phyloP scores from a whole-genome alignment of 108 stramenopile genomes.

The Pseudonitzschia pungens region DNA sequence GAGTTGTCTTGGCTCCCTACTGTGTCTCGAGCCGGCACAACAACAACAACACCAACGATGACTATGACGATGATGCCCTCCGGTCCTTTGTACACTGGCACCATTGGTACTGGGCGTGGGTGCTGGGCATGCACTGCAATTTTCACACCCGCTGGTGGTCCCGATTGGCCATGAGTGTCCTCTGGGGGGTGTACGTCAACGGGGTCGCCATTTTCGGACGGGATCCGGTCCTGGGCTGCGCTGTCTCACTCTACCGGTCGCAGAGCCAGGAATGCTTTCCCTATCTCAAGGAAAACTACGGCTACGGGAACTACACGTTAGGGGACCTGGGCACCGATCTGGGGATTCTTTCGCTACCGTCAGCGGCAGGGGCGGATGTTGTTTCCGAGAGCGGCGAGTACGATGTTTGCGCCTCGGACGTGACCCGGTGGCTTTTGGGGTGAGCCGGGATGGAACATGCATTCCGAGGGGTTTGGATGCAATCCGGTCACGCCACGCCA shows the following conservation, averaged over 20 bases:
- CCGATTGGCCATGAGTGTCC: conserved; percentile 45
- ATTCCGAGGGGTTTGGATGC: background rate
- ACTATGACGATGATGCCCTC: conserved; percentile 5
- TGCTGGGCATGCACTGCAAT: conserved; percentile 63
- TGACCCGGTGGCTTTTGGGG: conserved; percentile 1
- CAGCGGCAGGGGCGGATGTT: no score
- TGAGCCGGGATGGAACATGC: background rate
- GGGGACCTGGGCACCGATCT: background rate
- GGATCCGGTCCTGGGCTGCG: conserved; percentile 74
- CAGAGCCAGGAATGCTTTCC: conserved; percentile 30
- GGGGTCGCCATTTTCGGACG: conserved; percentile 72
- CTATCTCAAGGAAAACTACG: background rate
- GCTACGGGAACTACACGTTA: background rate
- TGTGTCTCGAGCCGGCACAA: background rate
- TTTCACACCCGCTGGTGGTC: conserved; percentile 47
- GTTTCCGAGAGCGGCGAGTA: background rate
- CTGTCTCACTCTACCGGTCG: conserved; percentile 37
- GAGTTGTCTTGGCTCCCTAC: conserved; percentile 47
- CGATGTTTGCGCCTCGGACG: background rate
- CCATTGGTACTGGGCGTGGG: conserved; percentile 68
- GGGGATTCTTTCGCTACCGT: background rate
- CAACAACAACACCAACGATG: no score
- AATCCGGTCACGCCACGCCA: background rate
- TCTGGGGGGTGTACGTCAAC: conserved; percentile 65
- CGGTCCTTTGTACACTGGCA: conserved; percentile 67